Evolutionary conservation across 345 rosid genomes (phyloP).

Genomic region (Aquilaria malaccensis): DNA sequence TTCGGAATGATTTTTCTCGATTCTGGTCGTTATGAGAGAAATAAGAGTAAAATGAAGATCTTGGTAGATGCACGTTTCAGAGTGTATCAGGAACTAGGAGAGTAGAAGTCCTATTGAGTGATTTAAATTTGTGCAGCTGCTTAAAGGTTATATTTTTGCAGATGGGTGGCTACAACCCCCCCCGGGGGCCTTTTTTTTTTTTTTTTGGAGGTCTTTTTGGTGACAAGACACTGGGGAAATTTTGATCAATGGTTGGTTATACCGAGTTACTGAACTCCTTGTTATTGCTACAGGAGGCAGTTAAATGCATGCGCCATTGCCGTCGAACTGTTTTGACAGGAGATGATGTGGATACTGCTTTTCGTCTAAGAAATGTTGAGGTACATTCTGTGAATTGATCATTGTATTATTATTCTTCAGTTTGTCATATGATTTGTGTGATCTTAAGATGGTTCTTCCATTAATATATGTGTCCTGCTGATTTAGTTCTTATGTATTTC

Average conservation of each 20-base stretch:
- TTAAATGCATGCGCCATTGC: conserved; percentile 90
- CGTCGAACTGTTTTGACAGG: conserved; percentile 54
- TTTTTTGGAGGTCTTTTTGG: not conserved
- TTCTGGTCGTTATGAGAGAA: not conserved
- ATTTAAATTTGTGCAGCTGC: not conserved
- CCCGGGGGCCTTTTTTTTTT: not conserved
- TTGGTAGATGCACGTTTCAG: no score
- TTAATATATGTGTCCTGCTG: not conserved
- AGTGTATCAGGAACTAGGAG: no score
- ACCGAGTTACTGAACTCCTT: not conserved
- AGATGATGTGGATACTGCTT: conserved; percentile 74
- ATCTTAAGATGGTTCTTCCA: not conserved
- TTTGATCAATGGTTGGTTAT: conserved; percentile 1
- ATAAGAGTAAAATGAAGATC: no score
- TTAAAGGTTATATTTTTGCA: not conserved
- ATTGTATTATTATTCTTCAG: not conserved
- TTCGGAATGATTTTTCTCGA: not conserved
- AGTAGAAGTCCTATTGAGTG: not conserved
- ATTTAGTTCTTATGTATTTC: not conserved
- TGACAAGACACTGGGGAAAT: not conserved
- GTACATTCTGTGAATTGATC: conserved; percentile 16
- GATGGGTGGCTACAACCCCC: not conserved
- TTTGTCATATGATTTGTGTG: not conserved
- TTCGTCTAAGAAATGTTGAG: conserved; percentile 71
- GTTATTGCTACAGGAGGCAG: conserved; percentile 52